Base-by-base conservation (phyloP, 257 asterid genomes). In the Nicotiana noctiflora region DNA sequence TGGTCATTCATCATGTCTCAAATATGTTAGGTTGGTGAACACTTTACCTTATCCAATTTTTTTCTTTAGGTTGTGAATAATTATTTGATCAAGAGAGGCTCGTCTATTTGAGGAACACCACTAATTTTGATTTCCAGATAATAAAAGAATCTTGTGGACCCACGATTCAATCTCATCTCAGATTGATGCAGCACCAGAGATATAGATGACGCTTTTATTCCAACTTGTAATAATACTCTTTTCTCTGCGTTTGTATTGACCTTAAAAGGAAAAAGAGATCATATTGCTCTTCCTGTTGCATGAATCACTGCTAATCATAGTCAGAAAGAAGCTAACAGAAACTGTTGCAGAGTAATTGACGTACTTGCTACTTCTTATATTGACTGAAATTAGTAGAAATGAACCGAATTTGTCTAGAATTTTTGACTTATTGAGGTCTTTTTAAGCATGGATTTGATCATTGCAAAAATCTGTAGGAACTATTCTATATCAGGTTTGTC, bases 1-100 rank as follows among this genome's bases (percentile, higher is more conserved):
- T 96, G 34, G 97, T 89, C 66, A 80, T 90, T 79, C 98, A 96
- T 82, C 98, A 96, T 80, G 89, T 96, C 84, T 96, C 99, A 6
- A 96, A 96, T 86, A 88, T 90, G 84, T 84, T 96, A 83, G 99
- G 99, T 96, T 82, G 86, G 94, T 84, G 49, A 10, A 40, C 49
- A 8, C 49, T 40, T 40, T 40, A 40, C 49, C 49, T 40, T 40
- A 8, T 40, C 49, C 49, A 40, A 40, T 40, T 40, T 6, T 40
- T 40, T 8, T 8, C 0, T 40, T 40, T 40, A 40, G 49, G 11
- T 1, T 40, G 49, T 40, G 29, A 19, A 56, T 79, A 57, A 23
- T 63, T 61, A 15, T 64, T 74, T 10, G 25, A 74, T 74, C 23
- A 64, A 40, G 74, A 64, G 74, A 25, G 23, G 0, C 21, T 46